Evolutionary conservation across 2,329 filamentous ascomycete species (phyloP).

Genomic region (Phialophora macrospora): DNA sequence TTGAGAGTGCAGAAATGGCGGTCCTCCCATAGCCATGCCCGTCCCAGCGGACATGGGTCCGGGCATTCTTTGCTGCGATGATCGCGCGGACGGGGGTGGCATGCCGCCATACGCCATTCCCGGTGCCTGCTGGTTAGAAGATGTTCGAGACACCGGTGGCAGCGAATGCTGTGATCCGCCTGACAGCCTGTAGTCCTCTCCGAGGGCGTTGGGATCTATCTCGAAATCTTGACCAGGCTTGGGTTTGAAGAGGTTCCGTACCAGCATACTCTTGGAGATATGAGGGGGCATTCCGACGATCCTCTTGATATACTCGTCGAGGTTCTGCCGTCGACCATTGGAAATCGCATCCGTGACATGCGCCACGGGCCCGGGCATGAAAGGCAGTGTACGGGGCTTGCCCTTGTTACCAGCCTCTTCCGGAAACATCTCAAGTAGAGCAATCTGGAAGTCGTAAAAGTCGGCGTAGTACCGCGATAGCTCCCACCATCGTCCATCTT

Average conservation of each 20-base stretch:
- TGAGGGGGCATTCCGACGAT: conserved; percentile 80
- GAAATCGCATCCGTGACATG: conserved; percentile 98
- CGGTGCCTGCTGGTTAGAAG: conserved; percentile 66
- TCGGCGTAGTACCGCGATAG: conserved; percentile 95
- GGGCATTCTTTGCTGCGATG: conserved; percentile 50
- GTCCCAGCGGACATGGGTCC: conserved; percentile 39
- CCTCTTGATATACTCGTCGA: conserved; percentile 95
- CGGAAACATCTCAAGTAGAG: conserved; percentile 87
- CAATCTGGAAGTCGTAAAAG: conserved; percentile 98
- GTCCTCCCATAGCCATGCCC: conserved; percentile 43
- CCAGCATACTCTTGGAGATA: conserved; percentile 81
- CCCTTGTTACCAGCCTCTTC: conserved; percentile 88
- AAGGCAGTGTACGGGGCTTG: conserved; percentile 81
- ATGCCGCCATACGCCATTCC: conserved; percentile 60
- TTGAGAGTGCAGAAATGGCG: conserved; percentile 49
- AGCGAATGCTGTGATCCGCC: conserved; percentile 71
- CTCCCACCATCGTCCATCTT: conserved; percentile 91
- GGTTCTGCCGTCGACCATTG: conserved; percentile 85
- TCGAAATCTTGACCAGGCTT: conserved; percentile 85
- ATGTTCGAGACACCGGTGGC: conserved; percentile 67
- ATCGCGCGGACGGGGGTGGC: conserved; percentile 46
- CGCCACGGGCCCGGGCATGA: conserved; percentile 97
- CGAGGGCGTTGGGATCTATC: conserved; percentile 71
- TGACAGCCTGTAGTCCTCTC: conserved; percentile 76
- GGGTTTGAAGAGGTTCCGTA: conserved; percentile 88